phyloP scores from a whole-genome alignment of 2,329 filamentous ascomycete genomes.

The Sarocladiaceae sp. region DNA sequence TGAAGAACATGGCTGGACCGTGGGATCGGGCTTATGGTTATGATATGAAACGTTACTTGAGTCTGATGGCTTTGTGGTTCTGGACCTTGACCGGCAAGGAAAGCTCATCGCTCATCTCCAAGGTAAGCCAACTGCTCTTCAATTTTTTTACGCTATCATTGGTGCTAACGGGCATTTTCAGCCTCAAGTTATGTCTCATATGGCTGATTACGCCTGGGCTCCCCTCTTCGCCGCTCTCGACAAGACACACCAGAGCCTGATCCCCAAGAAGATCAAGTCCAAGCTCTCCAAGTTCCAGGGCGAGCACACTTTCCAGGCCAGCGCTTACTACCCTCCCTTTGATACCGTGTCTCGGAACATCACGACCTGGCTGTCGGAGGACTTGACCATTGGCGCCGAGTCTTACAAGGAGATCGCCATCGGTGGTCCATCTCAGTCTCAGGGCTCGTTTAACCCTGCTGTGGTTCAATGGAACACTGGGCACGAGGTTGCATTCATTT shows the following conservation, averaged over 20 bases:
- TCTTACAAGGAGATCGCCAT: slow-evolving; percentile 48
- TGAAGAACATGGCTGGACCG: slow-evolving; percentile 59
- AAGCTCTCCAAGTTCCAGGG: slow-evolving; percentile 44
- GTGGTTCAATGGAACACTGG: slow-evolving; percentile 54
- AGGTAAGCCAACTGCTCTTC: too few relatives aligned
- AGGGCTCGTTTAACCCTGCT: slow-evolving; percentile 52
- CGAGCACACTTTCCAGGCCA: slow-evolving; percentile 47
- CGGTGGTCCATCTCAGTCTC: slow-evolving; percentile 49
- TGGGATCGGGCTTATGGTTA: slow-evolving; percentile 62
- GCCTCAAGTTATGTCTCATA: slow-evolving; percentile 53
- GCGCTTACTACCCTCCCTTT: slow-evolving; percentile 54
- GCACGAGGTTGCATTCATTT: slow-evolving; percentile 25
- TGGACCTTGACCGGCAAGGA: slow-evolving; percentile 54
- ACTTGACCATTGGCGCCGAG: slow-evolving; percentile 57
- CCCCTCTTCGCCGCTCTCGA: slow-evolving; percentile 54
- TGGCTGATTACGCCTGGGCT: slow-evolving; percentile 53
- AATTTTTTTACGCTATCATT: too few relatives aligned
- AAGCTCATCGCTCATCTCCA: slow-evolving; percentile 26
- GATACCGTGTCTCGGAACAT: slow-evolving; percentile 55
- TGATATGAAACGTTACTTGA: slow-evolving; percentile 59
- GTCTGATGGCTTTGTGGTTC: slow-evolving; percentile 53
- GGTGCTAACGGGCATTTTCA: too few relatives aligned
- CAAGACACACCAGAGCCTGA: slow-evolving; percentile 41
- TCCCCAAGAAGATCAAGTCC: slow-evolving; percentile 35
- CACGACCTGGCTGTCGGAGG: slow-evolving; percentile 51